These are phyloP conservation scores for Helotiales sp. DNA, from an alignment of 2,329 filamentous ascomycete species.

Conservation along the genomic window DNA sequence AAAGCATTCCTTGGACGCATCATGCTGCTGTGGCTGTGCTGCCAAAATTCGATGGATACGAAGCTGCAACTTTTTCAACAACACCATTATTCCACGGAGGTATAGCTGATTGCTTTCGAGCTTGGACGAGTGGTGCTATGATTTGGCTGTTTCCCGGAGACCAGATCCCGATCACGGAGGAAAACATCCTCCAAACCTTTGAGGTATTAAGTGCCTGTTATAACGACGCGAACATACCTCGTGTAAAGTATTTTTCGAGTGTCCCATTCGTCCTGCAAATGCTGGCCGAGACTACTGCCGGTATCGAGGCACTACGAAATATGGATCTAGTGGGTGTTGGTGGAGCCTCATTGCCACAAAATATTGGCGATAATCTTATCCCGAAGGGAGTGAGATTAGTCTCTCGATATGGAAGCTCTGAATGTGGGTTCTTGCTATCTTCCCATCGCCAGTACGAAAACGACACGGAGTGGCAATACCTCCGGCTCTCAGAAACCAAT, in stretches of 20 bases:
- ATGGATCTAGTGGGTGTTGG: conserved; percentile 66
- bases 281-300: conserved; percentile 44
- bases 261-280: conserved; percentile 60
- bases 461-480: conserved; percentile 62
- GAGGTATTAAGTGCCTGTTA: conserved; percentile 32
- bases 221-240: conserved; percentile 12
- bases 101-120: conserved; percentile 60
- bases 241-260: conserved; percentile 59
- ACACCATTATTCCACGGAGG: conserved; percentile 68
- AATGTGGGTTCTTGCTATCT: conserved; percentile 65
- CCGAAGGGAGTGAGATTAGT: conserved; percentile 52
- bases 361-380: conserved; percentile 55
- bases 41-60: conserved; percentile 43
- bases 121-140: conserved; percentile 59
- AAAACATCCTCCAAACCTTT: conserved; percentile 48
- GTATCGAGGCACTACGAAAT: conserved; percentile 42
- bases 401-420: conserved; percentile 64
- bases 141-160: conserved; percentile 64
- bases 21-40: conserved; percentile 54
- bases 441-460: conserved; percentile 55
- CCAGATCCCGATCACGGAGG: conserved; percentile 53
- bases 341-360: conserved; percentile 55
- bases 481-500: conserved; percentile 42
- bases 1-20: conserved; percentile 61
- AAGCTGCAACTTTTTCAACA: conserved; percentile 58